These are phyloP conservation scores for Pichia kudriavzevii DNA, from an alignment of 1,139 yeast genomes.

Conservation along the genomic window DNA sequence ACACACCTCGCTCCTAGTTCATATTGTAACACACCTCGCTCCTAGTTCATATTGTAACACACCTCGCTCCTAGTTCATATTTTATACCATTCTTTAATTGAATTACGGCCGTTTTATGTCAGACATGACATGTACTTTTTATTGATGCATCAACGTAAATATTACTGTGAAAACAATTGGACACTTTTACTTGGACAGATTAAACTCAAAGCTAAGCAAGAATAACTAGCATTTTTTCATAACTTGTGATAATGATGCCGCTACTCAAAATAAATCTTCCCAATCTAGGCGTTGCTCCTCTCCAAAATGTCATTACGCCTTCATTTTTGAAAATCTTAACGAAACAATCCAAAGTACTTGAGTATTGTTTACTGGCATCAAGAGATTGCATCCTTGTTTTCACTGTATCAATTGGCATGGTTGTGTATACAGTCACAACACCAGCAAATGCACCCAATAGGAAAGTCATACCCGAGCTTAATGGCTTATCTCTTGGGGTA, in stretches of 20 bases:
- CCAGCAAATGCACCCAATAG: constrained; percentile 92
- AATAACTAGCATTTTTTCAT: constrained; percentile 67
- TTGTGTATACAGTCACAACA: constrained; percentile 83
- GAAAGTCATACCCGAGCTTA: constrained; percentile 74
- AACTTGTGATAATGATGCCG: constrained; percentile 91
- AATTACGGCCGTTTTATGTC: too few species aligned
- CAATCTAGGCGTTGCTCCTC: constrained; percentile 94
- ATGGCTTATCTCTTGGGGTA: constrained; percentile 61
- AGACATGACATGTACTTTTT: too few species aligned
- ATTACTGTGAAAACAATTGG: too few species aligned
- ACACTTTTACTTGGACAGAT: too few species aligned
- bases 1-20: too few species aligned
- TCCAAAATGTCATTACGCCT: constrained; percentile 89
- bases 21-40: too few species aligned
- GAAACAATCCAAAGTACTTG: constrained; percentile 76
- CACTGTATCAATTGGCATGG: constrained; percentile 97
- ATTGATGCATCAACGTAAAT: too few species aligned
- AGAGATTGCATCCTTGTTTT: constrained; percentile 96
- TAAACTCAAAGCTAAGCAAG: constrained; percentile 19
- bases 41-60: too few species aligned
- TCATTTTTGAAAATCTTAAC: constrained; percentile 73
- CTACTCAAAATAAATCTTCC: constrained; percentile 90
- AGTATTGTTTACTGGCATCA: constrained; percentile 64
- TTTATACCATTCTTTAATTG: too few species aligned
- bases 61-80: too few species aligned